phyloP scores from a whole-genome alignment of 1,284 basidiomycete genomes.

The Cutaneotrichosporon curvatum region DNA sequence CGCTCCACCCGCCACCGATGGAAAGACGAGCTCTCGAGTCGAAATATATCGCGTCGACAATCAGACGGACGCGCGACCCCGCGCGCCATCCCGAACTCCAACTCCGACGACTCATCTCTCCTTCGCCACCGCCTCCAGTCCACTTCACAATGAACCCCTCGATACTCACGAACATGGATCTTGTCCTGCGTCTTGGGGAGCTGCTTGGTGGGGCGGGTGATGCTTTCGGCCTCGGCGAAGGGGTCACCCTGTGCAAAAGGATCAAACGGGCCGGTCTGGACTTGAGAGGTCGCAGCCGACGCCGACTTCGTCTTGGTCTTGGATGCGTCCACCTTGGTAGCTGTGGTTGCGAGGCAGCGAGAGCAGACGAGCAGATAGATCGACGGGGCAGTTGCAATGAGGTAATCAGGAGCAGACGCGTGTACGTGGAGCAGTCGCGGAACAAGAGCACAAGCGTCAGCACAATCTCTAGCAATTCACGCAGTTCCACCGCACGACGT shows the following conservation, averaged over 20 bases:
- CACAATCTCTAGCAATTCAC: not conserved
- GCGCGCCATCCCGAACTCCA: too few species aligned
- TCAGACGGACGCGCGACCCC: too few species aligned
- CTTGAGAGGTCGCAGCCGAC: constrained; percentile 51
- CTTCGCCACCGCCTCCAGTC: too few species aligned
- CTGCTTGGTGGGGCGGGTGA: constrained; percentile 57
- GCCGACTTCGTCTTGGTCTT: constrained; percentile 39
- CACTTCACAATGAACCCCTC: too few species aligned
- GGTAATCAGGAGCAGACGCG: too few species aligned
- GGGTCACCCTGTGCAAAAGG: constrained; percentile 76
- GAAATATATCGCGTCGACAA: too few species aligned
- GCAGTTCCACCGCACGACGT: not conserved
- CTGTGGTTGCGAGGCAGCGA: constrained; percentile 7
- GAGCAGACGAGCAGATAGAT: constrained; percentile 10
- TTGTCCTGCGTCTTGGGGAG: constrained; percentile 66
- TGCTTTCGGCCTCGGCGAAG: constrained; percentile 50
- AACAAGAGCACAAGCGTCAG: not conserved
- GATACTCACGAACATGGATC: constrained; percentile 75
- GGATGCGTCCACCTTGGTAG: constrained; percentile 46
- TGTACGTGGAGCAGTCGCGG: too few species aligned
- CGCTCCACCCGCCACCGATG: too few species aligned
- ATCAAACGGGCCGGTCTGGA: constrained; percentile 54
- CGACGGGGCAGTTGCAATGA: not conserved
- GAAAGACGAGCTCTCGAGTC: too few species aligned
- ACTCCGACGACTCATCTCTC: too few species aligned